A percentile compares a stretch with the other conserved stretches of the same genome.
These are phyloP conservation scores for Stagonosporopsis vannaccii DNA, from an alignment of 2,329 filamentous ascomycete genomes.

Conservation along the genomic window DNA sequence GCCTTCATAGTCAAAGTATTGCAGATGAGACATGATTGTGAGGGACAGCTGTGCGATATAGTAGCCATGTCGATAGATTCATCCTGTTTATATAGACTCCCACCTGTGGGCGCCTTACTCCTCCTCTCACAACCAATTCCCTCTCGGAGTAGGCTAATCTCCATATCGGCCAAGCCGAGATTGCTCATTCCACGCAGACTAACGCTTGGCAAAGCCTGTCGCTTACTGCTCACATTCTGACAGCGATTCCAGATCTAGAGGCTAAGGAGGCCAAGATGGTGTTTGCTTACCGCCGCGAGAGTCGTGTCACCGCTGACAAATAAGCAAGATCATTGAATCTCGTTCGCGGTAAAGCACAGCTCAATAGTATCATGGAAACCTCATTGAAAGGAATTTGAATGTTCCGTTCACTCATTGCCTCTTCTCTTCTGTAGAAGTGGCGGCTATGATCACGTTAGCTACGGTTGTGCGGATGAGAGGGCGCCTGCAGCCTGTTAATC, in stretches of 20 bases:
- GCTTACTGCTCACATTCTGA: background rate
- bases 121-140: background rate
- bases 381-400: background rate
- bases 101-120: background rate
- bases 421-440: too few relatives aligned
- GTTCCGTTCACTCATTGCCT: too few relatives aligned
- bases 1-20: conserved; percentile 34
- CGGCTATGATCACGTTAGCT: too few relatives aligned
- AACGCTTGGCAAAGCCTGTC: background rate
- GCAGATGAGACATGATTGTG: conserved; percentile 10
- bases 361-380: background rate
- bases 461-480: too few relatives aligned
- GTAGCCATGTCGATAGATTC: background rate
- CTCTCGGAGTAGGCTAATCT: background rate
- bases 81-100: background rate
- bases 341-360: background rate
- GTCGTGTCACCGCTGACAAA: conserved; percentile 8
- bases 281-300: background rate
- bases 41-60: background rate
- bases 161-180: background rate
- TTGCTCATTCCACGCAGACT: background rate
- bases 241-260: background rate
- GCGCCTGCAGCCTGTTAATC: too few relatives aligned
- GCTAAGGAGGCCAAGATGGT: conserved; percentile 1
- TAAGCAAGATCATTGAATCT: background rate